Evolutionary conservation across 305 asterid species (phyloP), one percentile per base, ranked within the genome.

Genomic region (Fraxinus baroniana): DNA sequence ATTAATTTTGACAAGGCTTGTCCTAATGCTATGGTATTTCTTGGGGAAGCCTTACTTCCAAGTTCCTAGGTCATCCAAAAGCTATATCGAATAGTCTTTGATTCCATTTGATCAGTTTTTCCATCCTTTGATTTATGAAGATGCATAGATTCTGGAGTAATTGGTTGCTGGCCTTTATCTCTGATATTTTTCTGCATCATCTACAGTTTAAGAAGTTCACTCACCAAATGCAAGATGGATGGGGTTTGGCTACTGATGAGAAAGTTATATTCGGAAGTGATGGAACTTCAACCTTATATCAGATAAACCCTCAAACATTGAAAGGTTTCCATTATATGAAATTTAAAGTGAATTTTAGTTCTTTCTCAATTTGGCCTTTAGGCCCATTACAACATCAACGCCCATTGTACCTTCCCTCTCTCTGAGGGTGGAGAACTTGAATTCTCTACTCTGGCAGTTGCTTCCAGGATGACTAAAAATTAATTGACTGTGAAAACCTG

Each of bases 171-270:
- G 37, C 41, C 62, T 64, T 5, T 55, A 62, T 83, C 55, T 39
- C 83, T 79, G 13, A 64, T 36, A 70, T 79, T 22, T 60, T 18
- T 44, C 30, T 78, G 37, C 70, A 73, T 82, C 85, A 24, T 75
- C 77, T 86, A 85, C 93, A 93, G 98, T 84, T 88, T 81, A 83
- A 75, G 72, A 89, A 55, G 60, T 95, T 93, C 78, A 84, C 86
- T 62, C 91, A 91, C 85, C 91, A 86, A 78, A 95, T 95, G 98
- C 78, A 87, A 84, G 98, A 95, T 88, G 98, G 98, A 41, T 95
- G 98, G 98, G 98, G 98, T 35, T 87, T 93, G 87, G 95, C 98
- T 80, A 95, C 97, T 77, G 91, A 95, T 83, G 98, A 91, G 70
- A 80, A 87, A 86, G 81, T 90, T 77, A 15, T 95, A 79, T 93